Evolutionary conservation across 805 yeast species (phyloP).

Genomic region (Maudiozyma saulgeensis): DNA sequence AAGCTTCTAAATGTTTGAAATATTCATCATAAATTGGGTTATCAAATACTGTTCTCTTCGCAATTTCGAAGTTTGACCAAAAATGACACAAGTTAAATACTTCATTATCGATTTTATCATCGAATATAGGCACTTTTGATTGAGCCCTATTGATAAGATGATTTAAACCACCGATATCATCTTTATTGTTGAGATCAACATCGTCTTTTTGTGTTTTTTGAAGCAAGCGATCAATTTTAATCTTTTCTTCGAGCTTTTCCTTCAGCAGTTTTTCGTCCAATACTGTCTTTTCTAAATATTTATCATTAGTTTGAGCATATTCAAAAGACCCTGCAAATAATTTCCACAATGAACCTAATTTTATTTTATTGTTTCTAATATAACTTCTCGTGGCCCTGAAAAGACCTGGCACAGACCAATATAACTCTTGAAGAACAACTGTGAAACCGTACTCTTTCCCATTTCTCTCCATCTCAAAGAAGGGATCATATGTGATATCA

Average conservation of each 20-base stretch:
- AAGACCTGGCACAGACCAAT: slow-evolving; percentile 72
- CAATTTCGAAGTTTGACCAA: slow-evolving; percentile 92
- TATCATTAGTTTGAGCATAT: slow-evolving; percentile 29
- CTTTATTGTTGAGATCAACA: slow-evolving; percentile 5
- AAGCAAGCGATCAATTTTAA: slow-evolving; percentile 26
- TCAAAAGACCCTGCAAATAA: slow-evolving; percentile 43
- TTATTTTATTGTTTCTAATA: slow-evolving; percentile 37
- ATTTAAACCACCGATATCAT: slow-evolving; percentile 19
- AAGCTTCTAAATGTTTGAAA: slow-evolving; percentile 55
- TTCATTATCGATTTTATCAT: slow-evolving; percentile 56
- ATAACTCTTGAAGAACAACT: slow-evolving; percentile 65
- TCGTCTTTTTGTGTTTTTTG: background rate
- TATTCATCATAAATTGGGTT: slow-evolving; percentile 56
- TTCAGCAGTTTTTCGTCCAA: slow-evolving; percentile 16
- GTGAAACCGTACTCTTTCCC: slow-evolving; percentile 81
- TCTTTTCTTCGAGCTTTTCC: slow-evolving; percentile 22
- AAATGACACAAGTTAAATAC: slow-evolving; percentile 77
- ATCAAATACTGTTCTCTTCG: slow-evolving; percentile 65
- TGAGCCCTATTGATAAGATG: slow-evolving; percentile 33
- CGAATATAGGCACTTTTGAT: slow-evolving; percentile 24
- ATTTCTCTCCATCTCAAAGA: slow-evolving; percentile 61
- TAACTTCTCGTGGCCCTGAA: slow-evolving; percentile 65
- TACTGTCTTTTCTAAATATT: slow-evolving; percentile 19
- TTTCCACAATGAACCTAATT: slow-evolving; percentile 57
- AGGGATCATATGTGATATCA: slow-evolving; percentile 88